A percentile compares a stretch with the other conserved stretches of the same genome.
Evolutionary conservation across 2,329 filamentous ascomycete species (phyloP).

Genomic region (Penicillium hesseltinei): DNA sequence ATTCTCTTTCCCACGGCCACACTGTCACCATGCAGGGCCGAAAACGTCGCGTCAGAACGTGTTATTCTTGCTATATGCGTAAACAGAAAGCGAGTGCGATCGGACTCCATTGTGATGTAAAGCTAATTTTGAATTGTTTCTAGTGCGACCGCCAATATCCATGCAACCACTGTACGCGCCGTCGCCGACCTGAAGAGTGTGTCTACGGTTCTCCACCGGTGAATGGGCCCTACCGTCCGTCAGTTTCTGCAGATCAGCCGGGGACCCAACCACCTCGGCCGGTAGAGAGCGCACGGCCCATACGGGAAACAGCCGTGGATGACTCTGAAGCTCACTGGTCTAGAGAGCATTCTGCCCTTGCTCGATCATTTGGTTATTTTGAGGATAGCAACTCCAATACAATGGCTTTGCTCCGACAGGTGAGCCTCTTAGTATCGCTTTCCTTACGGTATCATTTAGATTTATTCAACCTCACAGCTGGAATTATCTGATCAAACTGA

Average conservation of each 20-base stretch:
- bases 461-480: neutral
- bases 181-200: neutral
- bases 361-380: neutral
- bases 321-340: neutral
- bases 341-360: neutral
- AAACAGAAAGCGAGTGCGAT: neutral
- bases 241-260: neutral
- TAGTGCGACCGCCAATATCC: slow-evolving; percentile 2
- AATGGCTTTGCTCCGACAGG: neutral
- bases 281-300: neutral
- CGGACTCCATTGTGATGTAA: neutral
- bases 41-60: neutral
- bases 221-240: neutral
- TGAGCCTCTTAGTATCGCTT: neutral
- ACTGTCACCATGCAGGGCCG: neutral
- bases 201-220: neutral
- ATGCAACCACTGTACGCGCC: slow-evolving; percentile 3
- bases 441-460: neutral
- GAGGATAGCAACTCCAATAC: neutral
- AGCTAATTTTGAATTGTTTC: neutral
- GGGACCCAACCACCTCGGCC: neutral
- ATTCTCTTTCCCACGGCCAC: neutral
- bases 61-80: neutral
- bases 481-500: neutral
- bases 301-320: neutral